Conservation (phyloP, 176 grass and related monocot genomes). For the Aegilops tauschii region DNA sequence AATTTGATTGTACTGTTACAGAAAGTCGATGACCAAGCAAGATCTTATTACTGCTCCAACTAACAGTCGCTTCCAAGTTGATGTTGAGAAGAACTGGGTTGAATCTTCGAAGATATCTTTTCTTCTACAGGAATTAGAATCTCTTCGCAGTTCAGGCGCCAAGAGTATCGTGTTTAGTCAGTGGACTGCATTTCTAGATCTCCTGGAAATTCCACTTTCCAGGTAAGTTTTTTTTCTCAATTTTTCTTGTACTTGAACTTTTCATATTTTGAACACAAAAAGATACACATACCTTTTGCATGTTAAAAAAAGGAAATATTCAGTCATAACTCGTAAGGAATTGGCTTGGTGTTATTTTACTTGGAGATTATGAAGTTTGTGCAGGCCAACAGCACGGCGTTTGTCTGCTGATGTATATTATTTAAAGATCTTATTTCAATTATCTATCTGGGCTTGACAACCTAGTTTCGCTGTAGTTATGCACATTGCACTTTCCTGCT, state of each 20-base stretch:
- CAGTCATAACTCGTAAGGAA: neutral
- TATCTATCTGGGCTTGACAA: neutral
- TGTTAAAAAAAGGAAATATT: conserved; percentile 9
- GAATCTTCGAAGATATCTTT: conserved; percentile 93
- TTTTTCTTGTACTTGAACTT: neutral
- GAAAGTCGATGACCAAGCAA: conserved; percentile 69
- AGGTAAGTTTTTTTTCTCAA: conserved; percentile 34
- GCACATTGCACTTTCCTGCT: neutral
- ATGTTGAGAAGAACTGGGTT: conserved; percentile 87
- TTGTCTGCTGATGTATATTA: conserved; percentile 14
- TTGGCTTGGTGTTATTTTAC: neutral
- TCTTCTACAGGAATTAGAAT: conserved; percentile 76
- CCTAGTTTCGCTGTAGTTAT: neutral
- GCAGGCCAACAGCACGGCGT: neutral
- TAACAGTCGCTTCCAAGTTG: conserved; percentile 74
- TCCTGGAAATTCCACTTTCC: conserved; percentile 93
- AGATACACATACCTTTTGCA: neutral
- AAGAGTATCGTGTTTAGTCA: conserved; percentile 98
- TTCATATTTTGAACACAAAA: neutral
- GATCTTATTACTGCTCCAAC: conserved; percentile 94
- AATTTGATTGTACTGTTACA: conserved; percentile 22
- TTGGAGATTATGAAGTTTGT: conserved; percentile 1
- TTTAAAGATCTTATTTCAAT: neutral
- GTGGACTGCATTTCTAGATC: conserved; percentile 99
- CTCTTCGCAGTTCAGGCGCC: conserved; percentile 50